Conservation (phyloP, 1,139 yeast species). For the Pneumocystis oryctolagi region DNA sequence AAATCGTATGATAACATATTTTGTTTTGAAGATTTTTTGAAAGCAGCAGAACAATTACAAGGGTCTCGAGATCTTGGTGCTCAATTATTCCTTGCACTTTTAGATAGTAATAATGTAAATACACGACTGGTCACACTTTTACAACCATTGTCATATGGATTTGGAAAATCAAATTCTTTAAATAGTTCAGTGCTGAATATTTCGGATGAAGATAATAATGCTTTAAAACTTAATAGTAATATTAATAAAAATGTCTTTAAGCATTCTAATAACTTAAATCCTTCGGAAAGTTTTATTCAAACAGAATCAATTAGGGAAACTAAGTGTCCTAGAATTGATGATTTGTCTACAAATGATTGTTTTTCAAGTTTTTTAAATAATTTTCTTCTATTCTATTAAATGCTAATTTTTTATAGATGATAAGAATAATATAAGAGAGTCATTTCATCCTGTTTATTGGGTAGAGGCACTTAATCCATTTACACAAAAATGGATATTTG, state of each 20-base stretch:
- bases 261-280: not conserved
- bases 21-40: conserved; percentile 29
- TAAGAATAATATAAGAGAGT: conserved; percentile 13
- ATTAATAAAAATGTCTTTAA: conserved; percentile 20
- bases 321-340: not conserved
- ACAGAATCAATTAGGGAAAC: not conserved
- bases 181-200: not conserved
- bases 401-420: not conserved
- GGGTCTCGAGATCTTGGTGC: conserved; percentile 76
- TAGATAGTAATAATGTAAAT: conserved; percentile 55
- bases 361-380: not conserved
- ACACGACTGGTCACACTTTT: conserved; percentile 66
- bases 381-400: not conserved
- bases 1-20: conserved; percentile 7
- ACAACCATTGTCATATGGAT: conserved; percentile 80
- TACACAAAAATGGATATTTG: conserved; percentile 61
- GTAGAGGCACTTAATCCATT: conserved; percentile 81
- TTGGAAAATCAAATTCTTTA: conserved; percentile 19
- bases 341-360: not conserved
- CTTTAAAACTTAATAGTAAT: conserved; percentile 76
- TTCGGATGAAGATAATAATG: conserved; percentile 32
- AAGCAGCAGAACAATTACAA: conserved; percentile 30
- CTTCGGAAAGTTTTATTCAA: not conserved
- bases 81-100: conserved; percentile 69
- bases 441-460: conserved; percentile 69